Conservation (phyloP, 2,329 filamentous ascomycete genomes). For the Aspergillus sp. region DNA sequence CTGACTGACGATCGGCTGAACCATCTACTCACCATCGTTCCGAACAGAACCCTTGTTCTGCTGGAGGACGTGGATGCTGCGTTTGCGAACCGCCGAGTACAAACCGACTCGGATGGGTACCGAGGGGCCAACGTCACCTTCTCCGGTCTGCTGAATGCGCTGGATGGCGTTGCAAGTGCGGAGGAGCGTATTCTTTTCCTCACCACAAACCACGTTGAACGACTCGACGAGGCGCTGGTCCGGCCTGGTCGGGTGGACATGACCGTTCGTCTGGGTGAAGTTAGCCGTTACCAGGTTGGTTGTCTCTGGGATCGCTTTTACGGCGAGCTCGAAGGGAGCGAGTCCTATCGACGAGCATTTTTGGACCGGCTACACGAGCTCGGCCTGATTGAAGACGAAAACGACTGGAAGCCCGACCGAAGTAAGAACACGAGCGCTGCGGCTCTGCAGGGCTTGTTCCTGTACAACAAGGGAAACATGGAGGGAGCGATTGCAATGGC, state of each 20-base stretch:
- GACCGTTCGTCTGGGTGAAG: slow-evolving; percentile 81
- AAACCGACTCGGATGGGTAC: slow-evolving; percentile 73
- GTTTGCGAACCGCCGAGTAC: slow-evolving; percentile 64
- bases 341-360: slow-evolving; percentile 57
- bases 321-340: slow-evolving; percentile 62
- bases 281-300: slow-evolving; percentile 71
- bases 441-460: slow-evolving; percentile 83
- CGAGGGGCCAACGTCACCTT: slow-evolving; percentile 85
- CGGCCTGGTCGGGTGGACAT: slow-evolving; percentile 88
- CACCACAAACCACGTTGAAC: slow-evolving; percentile 88
- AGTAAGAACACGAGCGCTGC: slow-evolving; percentile 66
- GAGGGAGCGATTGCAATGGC: slow-evolving; percentile 77
- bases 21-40: slow-evolving; percentile 75
- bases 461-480: slow-evolving; percentile 90
- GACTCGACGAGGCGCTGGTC: slow-evolving; percentile 79
- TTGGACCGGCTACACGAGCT: slow-evolving; percentile 59
- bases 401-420: slow-evolving; percentile 38
- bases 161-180: slow-evolving; percentile 87
- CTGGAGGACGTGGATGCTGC: slow-evolving; percentile 89
- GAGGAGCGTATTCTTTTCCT: slow-evolving; percentile 91
- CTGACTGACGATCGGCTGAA: slow-evolving; percentile 84
- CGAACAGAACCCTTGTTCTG: slow-evolving; percentile 69
- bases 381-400: slow-evolving; percentile 55
- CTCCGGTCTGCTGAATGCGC: slow-evolving; percentile 73
- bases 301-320: slow-evolving; percentile 96